These are phyloP conservation scores for Carex pumila DNA, from an alignment of 176 grass and related monocot genomes.

Conservation along the genomic window DNA sequence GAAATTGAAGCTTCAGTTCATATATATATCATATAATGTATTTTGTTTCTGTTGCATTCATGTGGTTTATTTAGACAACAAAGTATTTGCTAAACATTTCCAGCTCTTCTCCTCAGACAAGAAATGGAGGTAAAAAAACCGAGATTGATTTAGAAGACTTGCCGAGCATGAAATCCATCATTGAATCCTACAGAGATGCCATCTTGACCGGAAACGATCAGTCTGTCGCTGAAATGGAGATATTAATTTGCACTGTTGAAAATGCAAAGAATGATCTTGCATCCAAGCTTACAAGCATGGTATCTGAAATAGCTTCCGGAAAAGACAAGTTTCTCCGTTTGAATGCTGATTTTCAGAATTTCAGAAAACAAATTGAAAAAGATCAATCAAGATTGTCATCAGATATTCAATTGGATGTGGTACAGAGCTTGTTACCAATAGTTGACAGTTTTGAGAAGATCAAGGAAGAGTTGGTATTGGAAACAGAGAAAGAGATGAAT, in stretches of 20 bases:
- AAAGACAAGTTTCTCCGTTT: slow-evolving; percentile 73
- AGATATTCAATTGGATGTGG: slow-evolving; percentile 65
- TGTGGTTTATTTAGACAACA: not conserved
- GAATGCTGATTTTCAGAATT: slow-evolving; percentile 95
- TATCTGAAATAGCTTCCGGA: slow-evolving; percentile 52
- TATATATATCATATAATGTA: not conserved
- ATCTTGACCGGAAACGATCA: slow-evolving; percentile 60
- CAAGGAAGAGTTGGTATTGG: slow-evolving; percentile 43
- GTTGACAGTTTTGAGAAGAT: slow-evolving; percentile 84
- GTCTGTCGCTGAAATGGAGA: slow-evolving; percentile 50
- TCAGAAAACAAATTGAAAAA: slow-evolving; percentile 84
- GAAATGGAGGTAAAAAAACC: slow-evolving; percentile 20
- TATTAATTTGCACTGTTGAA: slow-evolving; percentile 41
- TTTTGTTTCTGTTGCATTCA: not conserved
- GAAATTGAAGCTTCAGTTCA: slow-evolving; percentile 5
- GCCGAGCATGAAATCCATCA: slow-evolving; percentile 59
- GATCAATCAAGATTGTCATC: slow-evolving; percentile 72
- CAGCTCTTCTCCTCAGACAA: slow-evolving; percentile 25
- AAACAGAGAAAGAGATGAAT: slow-evolving; percentile 67
- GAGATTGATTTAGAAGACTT: slow-evolving; percentile 37
- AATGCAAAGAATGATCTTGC: slow-evolving; percentile 51
- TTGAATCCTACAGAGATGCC: slow-evolving; percentile 69
- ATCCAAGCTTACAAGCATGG: slow-evolving; percentile 37
- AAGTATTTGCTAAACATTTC: slow-evolving; percentile 8
- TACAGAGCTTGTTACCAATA: slow-evolving; percentile 53